Percentiles rank a stretch among this genome's conserved stretches.
These are phyloP conservation scores for Chlorociboria aeruginascens DNA, from an alignment of 495 filamentous ascomycete species.

Conservation along the genomic window DNA sequence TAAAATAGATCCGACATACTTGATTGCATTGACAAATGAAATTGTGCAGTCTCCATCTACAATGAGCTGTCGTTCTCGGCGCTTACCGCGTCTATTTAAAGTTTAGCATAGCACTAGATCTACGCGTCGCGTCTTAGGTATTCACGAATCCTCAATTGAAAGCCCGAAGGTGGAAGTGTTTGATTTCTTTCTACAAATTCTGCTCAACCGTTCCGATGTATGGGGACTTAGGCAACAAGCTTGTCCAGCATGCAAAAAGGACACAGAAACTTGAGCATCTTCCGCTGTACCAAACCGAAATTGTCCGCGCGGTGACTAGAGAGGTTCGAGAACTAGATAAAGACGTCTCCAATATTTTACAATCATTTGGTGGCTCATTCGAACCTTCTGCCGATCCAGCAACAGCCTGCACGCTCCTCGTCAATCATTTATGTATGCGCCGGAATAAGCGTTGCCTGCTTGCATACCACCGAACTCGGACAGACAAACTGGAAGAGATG, in stretches of 20 bases:
- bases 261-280: conserved; percentile 81
- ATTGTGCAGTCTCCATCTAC: no score
- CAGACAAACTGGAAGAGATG: conserved; percentile 86
- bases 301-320: conserved; percentile 74
- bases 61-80: no score
- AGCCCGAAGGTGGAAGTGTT: no score
- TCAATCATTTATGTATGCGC: conserved; percentile 90
- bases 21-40: no score
- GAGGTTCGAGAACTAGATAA: conserved; percentile 93
- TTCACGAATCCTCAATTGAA: no score
- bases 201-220: conserved; percentile 48
- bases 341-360: conserved; percentile 69
- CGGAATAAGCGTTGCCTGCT: conserved; percentile 94
- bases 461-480: conserved; percentile 82
- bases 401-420: conserved; percentile 75
- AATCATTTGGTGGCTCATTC: conserved; percentile 73
- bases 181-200: no score
- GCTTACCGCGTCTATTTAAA: no score
- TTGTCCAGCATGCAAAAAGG: conserved; percentile 92
- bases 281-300: conserved; percentile 86
- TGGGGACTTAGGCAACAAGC: conserved; percentile 80
- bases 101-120: no score
- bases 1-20: no score
- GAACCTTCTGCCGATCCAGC: conserved; percentile 75
- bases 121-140: no score